Evolutionary conservation across 148 eudicot species (phyloP), one percentile per base, ranked within the genome.

Genomic region (Salicornia ramosissima): DNA sequence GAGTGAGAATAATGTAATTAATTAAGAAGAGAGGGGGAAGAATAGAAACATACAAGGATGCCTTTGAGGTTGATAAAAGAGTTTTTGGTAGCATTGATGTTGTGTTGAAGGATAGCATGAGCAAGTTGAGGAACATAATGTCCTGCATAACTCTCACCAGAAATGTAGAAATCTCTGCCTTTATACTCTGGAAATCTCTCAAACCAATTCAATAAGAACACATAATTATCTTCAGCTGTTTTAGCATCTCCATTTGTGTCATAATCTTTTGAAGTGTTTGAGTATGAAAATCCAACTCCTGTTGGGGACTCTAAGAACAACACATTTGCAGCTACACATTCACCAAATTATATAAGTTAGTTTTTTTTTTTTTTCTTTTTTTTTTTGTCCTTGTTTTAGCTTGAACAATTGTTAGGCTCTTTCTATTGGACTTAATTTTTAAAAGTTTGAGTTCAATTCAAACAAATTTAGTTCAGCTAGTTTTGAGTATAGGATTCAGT

Each of bases 91-190:
- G 86, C 72, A 52, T 58, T 71, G 34, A 68, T 59, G 71, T 90
- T 90, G 24, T 80, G 78, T 47, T 78, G 68, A 49, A 90, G 79
- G 73, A 90, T 83, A 11, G 72, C 71, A 54, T 88, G 87, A 15
- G 96, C 96, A 74, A 90, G 86, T 36, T 90, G 89, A 55, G 96
- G 96, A 14, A 90, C 92, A 65, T 87, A 90, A 71, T 87, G 88
- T 4, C 96, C 96, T 0, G 88, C 96, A 34, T 90, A 90, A 62
- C 93, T 90, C 71, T 90, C 96, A 0, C 96, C 96, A 14, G 93
- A 52, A 43, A 90, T 79, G 77, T 81, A 90, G 51, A 90, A 83
- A 3, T 90, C 91, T 21, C 87, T 70, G 26, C 59, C 72, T 33
- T 87, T 89, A 69, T 87, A 91, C 56, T 87, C 90, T 0, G 95